Evolutionary conservation across 257 asterid species (phyloP).

Genomic region (Nicotiana tomentosiformis): DNA sequence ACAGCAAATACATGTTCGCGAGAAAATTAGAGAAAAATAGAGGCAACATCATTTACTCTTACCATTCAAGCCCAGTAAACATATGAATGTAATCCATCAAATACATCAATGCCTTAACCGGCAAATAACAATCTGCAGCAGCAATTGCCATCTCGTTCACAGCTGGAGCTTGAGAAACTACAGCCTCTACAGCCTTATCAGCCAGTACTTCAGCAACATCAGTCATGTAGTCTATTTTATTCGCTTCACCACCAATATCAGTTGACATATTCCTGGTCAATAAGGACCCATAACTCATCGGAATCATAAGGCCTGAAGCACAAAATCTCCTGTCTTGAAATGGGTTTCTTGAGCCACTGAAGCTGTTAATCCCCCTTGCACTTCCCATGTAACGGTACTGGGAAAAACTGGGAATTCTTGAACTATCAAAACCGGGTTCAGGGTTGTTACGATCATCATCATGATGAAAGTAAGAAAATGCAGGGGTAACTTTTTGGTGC

Average conservation of each 20-base stretch:
- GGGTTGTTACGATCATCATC: conserved; percentile 33
- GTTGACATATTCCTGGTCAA: conserved; percentile 57
- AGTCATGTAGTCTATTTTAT: conserved; percentile 44
- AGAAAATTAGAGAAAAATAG: not conserved
- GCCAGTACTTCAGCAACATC: conserved; percentile 53
- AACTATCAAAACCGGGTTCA: conserved; percentile 10
- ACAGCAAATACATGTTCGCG: not conserved
- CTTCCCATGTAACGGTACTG: conserved; percentile 22
- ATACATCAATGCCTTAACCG: conserved; percentile 76
- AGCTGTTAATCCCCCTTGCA: conserved; percentile 24
- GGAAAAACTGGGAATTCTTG: conserved; percentile 23
- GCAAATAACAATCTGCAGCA: conserved; percentile 76
- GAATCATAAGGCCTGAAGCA: conserved; percentile 12
- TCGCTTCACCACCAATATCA: conserved; percentile 47
- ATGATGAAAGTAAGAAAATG: conserved; percentile 40
- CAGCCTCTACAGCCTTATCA: conserved; percentile 47
- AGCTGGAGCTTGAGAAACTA: conserved; percentile 44
- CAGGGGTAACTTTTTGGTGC: conserved; percentile 50
- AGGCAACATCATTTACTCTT: conserved; percentile 12
- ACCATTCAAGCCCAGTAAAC: conserved; percentile 69
- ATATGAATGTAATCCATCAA: conserved; percentile 68
- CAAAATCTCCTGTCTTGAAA: conserved; percentile 34
- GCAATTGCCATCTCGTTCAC: conserved; percentile 70
- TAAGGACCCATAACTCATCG: conserved; percentile 36
- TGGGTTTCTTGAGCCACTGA: conserved; percentile 21